Base-by-base conservation (phyloP, 2,329 filamentous ascomycete genomes). In the Sclerotinia sclerotiorum region DNA sequence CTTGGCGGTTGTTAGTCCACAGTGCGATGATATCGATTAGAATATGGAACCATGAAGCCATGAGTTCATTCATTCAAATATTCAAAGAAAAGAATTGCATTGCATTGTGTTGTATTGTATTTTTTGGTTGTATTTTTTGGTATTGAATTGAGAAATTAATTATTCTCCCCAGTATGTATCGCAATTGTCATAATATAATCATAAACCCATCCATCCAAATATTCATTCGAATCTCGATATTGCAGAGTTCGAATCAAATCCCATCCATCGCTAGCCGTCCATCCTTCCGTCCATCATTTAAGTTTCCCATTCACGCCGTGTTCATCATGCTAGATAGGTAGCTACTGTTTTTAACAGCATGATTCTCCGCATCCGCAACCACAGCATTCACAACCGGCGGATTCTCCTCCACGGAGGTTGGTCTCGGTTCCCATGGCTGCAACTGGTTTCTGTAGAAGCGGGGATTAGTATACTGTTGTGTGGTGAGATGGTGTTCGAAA, bases 391-490 rank as follows among this genome's bases (percentile, higher is more conserved):
- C 69, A 71, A 19, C 68, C 70, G 19, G 49, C 44, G 19, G 51
- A 48, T 48, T 71, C 70, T 42, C 71, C 71, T 57, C 71, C 71
- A 52, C 71, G 70, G 5, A 72, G 57, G 29, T 61, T 52, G 44
- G 70, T 68, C 17, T 62, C 52, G 62, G 67, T 68, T 8, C 69
- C 68, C 67, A 70, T 68, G 29, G 61, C 52, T 19, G 27, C 64
- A 46, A 62, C 70, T 24, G 68, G 69, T 57, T 72, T 75, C 69
- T 73, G 32, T 42, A 52, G 35, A 27, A 27, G 67, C 24, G 17
- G 17, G 49, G 24, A 5, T 65, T 73, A 49, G 71, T 69, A 29
- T 17, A 35, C 48, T 15, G 27, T 19, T 19, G 1, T 2, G 13
- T 19, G 13, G 11, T 27, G 15, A 55, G 13, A n/a, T 21, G 54